phyloP scores from a whole-genome alignment of 139 green algal genomes.

The Edaphochlamys debaryana region DNA sequence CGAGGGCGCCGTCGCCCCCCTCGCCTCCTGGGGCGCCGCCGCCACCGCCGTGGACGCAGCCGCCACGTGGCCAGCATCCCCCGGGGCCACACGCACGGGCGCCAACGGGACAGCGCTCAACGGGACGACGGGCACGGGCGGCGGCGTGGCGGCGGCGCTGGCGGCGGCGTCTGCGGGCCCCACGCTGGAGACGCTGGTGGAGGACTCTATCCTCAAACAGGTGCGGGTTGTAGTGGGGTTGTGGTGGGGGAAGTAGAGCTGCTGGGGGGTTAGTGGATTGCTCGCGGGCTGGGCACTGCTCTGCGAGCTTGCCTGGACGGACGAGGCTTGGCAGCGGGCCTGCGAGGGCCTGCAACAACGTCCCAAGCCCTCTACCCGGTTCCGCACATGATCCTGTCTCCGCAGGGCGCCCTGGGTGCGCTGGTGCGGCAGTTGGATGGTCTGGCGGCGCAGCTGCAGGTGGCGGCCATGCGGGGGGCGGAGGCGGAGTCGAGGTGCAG shows the following conservation, averaged over 20 bases:
- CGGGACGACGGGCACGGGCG: not conserved
- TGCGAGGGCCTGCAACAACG: too few relatives aligned
- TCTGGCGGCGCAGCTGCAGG: slow-evolving; percentile 40
- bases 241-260: not conserved
- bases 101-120: not conserved
- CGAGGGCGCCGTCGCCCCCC: not conserved
- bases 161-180: not conserved
- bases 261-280: too few relatives aligned
- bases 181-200: slow-evolving; percentile 39
- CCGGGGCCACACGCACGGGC: too few relatives aligned
- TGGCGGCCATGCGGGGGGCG: slow-evolving; percentile 43
- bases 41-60: not conserved
- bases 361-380: too few relatives aligned
- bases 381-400: too few relatives aligned
- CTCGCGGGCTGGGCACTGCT: too few relatives aligned
- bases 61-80: not conserved
- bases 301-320: too few relatives aligned
- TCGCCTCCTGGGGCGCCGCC: too few relatives aligned
- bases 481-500: slow-evolving; percentile 44
- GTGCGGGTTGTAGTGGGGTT: not conserved
- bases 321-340: too few relatives aligned
- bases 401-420: slow-evolving; percentile 49
- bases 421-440: slow-evolving; percentile 44
- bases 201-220: slow-evolving; percentile 56
- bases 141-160: not conserved